Evolutionary conservation across 2,329 filamentous ascomycete genomes (phyloP).

Genomic region (Tolypocladium nubicola): DNA sequence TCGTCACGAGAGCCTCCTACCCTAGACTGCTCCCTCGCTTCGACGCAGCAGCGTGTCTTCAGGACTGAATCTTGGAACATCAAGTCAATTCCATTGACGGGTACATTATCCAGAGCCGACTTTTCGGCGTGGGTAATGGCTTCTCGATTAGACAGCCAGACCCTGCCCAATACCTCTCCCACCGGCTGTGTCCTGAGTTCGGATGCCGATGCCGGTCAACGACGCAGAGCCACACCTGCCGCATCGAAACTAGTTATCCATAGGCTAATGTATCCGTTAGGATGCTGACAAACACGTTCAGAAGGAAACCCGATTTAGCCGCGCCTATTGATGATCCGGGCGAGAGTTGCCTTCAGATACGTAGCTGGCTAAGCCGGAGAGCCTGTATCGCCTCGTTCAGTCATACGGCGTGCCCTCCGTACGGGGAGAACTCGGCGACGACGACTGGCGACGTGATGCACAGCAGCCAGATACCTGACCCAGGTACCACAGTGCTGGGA

Average conservation of each 20-base stretch:
- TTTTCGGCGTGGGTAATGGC: too few relatives aligned
- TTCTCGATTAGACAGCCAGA: too few relatives aligned
- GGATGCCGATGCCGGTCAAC: too few relatives aligned
- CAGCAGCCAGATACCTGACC: background rate
- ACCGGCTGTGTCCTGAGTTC: too few relatives aligned
- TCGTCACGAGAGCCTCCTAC: background rate
- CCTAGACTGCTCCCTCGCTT: background rate
- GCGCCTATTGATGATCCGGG: background rate
- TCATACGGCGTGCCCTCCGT: background rate
- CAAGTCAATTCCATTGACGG: too few relatives aligned
- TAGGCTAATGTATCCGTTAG: background rate
- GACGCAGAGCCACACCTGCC: too few relatives aligned
- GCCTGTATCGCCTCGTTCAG: background rate
- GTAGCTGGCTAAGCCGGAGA: background rate
- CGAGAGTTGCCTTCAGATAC: background rate
- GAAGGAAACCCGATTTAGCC: background rate
- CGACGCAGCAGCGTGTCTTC: too few relatives aligned
- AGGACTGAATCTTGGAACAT: too few relatives aligned
- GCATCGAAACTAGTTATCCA: too few relatives aligned
- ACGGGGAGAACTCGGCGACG: background rate
- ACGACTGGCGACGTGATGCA: background rate
- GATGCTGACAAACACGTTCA: background rate
- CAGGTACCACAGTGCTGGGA: background rate
- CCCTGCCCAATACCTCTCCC: too few relatives aligned
- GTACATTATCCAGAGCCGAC: too few relatives aligned